phyloP scores from a whole-genome alignment of 2,329 filamentous ascomycete genomes.

The Arthrobotrys musiformis region DNA sequence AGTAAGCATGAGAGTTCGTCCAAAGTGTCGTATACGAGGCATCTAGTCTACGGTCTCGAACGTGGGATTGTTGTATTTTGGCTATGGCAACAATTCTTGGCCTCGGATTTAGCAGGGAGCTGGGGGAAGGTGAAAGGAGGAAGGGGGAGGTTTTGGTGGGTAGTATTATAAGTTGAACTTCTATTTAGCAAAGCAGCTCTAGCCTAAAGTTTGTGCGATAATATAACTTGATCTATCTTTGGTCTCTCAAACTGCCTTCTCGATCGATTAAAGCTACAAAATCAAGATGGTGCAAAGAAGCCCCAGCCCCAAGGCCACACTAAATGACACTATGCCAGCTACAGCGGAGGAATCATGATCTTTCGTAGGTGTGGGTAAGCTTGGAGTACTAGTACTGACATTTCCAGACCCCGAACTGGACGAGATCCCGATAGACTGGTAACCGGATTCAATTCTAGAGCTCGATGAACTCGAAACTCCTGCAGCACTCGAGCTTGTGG shows the following conservation, averaged over 20 bases:
- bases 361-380: neutral
- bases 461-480: too few relatives aligned
- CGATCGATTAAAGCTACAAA: constrained; percentile 15
- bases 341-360: constrained; percentile 4
- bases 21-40: constrained; percentile 14
- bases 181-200: neutral
- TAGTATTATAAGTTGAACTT: neutral
- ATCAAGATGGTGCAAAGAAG: constrained; percentile 14
- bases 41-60: neutral
- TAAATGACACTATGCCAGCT: neutral
- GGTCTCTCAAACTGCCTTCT: too few relatives aligned
- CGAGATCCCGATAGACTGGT: neutral
- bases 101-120: too few relatives aligned
- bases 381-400: neutral
- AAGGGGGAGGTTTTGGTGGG: too few relatives aligned
- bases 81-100: neutral
- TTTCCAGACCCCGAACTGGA: neutral
- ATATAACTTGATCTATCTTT: too few relatives aligned
- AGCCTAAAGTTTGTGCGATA: too few relatives aligned
- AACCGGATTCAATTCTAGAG: neutral
- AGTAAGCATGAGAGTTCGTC: constrained; percentile 3
- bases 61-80: neutral
- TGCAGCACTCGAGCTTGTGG: too few relatives aligned
- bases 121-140: too few relatives aligned
- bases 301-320: neutral